Evolutionary conservation across 2,329 filamentous ascomycete species (phyloP), one percentile per base, ranked within the genome.

Genomic region (Cladosporium sp.): DNA sequence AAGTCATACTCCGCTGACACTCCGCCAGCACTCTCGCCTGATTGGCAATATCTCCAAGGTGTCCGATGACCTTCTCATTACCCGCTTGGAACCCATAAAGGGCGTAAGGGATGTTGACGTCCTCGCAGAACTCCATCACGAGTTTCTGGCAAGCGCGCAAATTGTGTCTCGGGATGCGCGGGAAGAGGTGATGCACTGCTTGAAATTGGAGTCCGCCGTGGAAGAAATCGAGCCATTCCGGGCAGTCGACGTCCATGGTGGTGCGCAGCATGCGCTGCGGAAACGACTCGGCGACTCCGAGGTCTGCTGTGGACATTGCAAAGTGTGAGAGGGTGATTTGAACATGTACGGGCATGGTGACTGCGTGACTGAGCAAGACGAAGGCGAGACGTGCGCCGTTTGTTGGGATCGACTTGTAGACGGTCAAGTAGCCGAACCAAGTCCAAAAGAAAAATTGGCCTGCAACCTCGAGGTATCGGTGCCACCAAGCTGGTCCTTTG

Each of bases 151-250:
- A 74, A 55, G 71, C 69, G 46, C 84, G 74, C 8, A 87, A 68
- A 63, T 87, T 87, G 65, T 87, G 84, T 19, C 84, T 69, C 1
- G 84, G 84, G 47, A 86, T 74, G 4, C 84, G 75, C 2, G 84
- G 84, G 60, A 83, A 87, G 9, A 87, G 66, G 57, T 88, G 84
- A 65, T 88, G 84, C 2, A 86, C 77, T 6, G 79, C 83, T 66
- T 87, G 84, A 68, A 87, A 88, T 67, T 87, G 84, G 22, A 88
- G 71, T 1, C 84, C 84, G 42, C 84, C 84, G 63, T 88, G 84
- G 61, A 86, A 74, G 58, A 82, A 87, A 63, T 88, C 84, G 20
- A 88, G 69, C 84, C 84, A 88, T 19, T 74, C 70, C 0, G 84
- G 84, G 66, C 84, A 87, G 59, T 85, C 82, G 41, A 88, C 79